Evolutionary conservation across 108 stramenopile genomes (phyloP), one percentile per base, ranked within the genome.

Genomic region (Discostella stelligeroides): DNA sequence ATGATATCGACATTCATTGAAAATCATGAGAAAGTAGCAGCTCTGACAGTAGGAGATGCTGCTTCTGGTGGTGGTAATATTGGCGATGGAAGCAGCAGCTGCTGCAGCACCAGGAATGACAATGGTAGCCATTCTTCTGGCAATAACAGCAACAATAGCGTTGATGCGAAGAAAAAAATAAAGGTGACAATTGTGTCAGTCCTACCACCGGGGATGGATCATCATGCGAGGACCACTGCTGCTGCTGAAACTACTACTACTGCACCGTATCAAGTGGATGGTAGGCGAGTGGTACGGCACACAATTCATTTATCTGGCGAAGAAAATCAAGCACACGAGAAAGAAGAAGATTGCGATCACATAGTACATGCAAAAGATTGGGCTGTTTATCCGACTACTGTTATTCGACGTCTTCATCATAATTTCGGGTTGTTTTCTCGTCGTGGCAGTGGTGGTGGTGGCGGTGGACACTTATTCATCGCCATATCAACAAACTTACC

Each of bases 401-500:
- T 59, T 14, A 37, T 70, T 4, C 46, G 49, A 29, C 69, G 69
- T 39, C 50, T 70, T 13, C 59, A 70, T 1, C 45, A 70, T 37
- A 70, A 70, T 51, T 70, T 70, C 40, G 69, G 69, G 30, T 42
- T 70, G n/a, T 1, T 47, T 28, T 2, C 21, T 47, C 4, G 45
- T 42, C 7, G 15, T 2, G 43, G 37, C 37, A 38, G 37, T 59
- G 15, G 25, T 23, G 17, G 56, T 39, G 40, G 43, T 17, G 45
- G 15, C 14, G 45, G 40, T 39, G 37, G 29, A 23, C 69, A 70
- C 60, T 60, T 70, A 20, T 46, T 40, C 15, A 61, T 70, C 40
- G 58, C 72, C 9, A 59, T 73, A 27, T 41, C 65, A 6, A 66
- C 66, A 4, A 68, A 66, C 28, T 41, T 73, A 13, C 72, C 72